A percentile compares a stretch with the other conserved stretches of the same genome.
Evolutionary conservation across 208 protist species (phyloP).

Genomic region (Leishmania mexicana): DNA sequence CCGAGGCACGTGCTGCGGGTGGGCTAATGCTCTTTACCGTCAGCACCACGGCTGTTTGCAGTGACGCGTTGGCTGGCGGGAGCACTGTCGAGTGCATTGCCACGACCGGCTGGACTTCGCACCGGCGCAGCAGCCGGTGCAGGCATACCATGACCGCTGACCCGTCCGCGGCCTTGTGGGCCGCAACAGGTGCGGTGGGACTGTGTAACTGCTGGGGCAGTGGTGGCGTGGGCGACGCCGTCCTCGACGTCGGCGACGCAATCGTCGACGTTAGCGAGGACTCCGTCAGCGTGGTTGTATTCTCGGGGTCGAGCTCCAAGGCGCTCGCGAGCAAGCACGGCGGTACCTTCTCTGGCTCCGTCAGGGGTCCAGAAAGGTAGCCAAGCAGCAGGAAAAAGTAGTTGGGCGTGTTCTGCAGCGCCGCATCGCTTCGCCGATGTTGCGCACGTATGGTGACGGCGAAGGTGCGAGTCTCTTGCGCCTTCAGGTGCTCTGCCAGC

Average conservation of each 20-base stretch:
- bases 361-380: conserved; percentile 39
- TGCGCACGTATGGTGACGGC: conserved; percentile 59
- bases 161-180: background rate
- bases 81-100: conserved; percentile 68
- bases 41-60: conserved; percentile 50
- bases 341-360: background rate
- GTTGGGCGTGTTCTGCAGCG: conserved; percentile 48
- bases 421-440: conserved; percentile 49
- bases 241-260: background rate
- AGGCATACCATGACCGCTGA: conserved; percentile 40
- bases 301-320: background rate
- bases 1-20: background rate
- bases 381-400: conserved; percentile 65
- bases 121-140: conserved; percentile 72
- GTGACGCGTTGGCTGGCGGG: conserved; percentile 49
- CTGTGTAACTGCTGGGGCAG: background rate
- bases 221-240: background rate
- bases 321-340: background rate
- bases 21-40: conserved; percentile 60
- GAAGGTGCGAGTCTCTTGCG: conserved; percentile 44
- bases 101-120: conserved; percentile 68
- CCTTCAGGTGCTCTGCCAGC: conserved; percentile 46
- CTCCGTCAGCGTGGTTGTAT: background rate
- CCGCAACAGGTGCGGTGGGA: background rate
- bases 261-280: background rate